phyloP scores from a whole-genome alignment of 106 monocot genomes.

The Platanthera guangdongensis region DNA sequence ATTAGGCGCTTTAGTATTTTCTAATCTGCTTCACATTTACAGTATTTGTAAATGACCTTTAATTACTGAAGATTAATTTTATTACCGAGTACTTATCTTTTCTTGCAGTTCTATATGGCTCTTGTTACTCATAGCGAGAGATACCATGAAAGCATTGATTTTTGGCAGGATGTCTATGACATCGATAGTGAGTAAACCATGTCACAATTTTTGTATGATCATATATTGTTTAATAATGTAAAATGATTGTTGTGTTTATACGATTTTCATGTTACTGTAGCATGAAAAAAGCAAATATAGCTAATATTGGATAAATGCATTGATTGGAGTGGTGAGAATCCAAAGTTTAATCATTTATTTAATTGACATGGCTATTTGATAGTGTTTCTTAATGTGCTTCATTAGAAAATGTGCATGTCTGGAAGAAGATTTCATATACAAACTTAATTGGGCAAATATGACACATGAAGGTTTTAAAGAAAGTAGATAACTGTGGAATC shows the following conservation, averaged over 20 bases:
- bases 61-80: not conserved
- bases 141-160: conserved; percentile 81
- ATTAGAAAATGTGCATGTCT: not conserved
- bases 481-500: too few species aligned
- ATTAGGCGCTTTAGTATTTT: not conserved
- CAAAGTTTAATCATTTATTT: not conserved
- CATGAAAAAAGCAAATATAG: not conserved
- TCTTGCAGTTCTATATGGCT: conserved; percentile 88
- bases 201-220: not conserved
- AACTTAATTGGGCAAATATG: not conserved
- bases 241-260: not conserved
- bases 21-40: not conserved
- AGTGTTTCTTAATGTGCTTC: not conserved
- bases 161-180: conserved; percentile 93
- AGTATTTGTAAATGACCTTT: not conserved
- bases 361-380: not conserved
- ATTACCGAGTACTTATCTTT: not conserved
- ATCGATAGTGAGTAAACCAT: conserved; percentile 78
- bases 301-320: not conserved
- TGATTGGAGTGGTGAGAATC: not conserved
- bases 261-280: not conserved
- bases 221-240: not conserved
- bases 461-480: not conserved
- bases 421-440: not conserved
- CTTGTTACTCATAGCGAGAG: conserved; percentile 82